Evolutionary conservation across 805 yeast species (phyloP).

Genomic region (Maudiozyma pseudohumilis): DNA sequence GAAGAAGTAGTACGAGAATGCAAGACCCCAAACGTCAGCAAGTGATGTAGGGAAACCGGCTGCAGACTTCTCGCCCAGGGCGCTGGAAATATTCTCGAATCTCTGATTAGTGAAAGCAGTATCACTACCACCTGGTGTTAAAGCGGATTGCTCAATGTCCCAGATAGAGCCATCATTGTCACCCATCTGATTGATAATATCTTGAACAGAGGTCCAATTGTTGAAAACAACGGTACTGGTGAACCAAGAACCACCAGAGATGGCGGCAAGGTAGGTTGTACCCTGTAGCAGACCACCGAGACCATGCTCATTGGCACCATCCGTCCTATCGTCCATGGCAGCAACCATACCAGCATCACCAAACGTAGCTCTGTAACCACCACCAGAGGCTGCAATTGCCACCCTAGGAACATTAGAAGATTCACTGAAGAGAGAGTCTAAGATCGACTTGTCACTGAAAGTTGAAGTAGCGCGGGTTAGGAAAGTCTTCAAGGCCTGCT

Average conservation of each 20-base stretch:
- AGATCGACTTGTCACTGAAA: slow-evolving; percentile 11
- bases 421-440: slow-evolving; percentile 16
- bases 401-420: slow-evolving; percentile 34
- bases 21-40: slow-evolving; percentile 76
- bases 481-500: slow-evolving; percentile 34
- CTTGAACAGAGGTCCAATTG: slow-evolving; percentile 63
- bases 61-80: slow-evolving; percentile 38
- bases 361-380: slow-evolving; percentile 86
- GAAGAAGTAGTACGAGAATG: slow-evolving; percentile 64
- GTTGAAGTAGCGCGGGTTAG: slow-evolving; percentile 32
- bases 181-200: slow-evolving; percentile 33
- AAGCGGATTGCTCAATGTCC: slow-evolving; percentile 57
- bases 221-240: slow-evolving; percentile 58
- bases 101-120: slow-evolving; percentile 39
- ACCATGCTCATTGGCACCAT: slow-evolving; percentile 41
- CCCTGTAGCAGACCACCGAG: slow-evolving; percentile 68
- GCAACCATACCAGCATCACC: slow-evolving; percentile 79
- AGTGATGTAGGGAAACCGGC: slow-evolving; percentile 61
- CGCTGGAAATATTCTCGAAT: slow-evolving; percentile 44
- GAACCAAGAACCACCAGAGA: slow-evolving; percentile 82
- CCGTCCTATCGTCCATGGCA: slow-evolving; percentile 71
- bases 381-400: slow-evolving; percentile 67
- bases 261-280: slow-evolving; percentile 60
- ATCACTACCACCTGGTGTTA: slow-evolving; percentile 54
- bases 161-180: slow-evolving; percentile 41